Evolutionary conservation across 2,329 filamentous ascomycete genomes (phyloP), one percentile per base, ranked within the genome.

Genomic region (Colletotrichum sp.): DNA sequence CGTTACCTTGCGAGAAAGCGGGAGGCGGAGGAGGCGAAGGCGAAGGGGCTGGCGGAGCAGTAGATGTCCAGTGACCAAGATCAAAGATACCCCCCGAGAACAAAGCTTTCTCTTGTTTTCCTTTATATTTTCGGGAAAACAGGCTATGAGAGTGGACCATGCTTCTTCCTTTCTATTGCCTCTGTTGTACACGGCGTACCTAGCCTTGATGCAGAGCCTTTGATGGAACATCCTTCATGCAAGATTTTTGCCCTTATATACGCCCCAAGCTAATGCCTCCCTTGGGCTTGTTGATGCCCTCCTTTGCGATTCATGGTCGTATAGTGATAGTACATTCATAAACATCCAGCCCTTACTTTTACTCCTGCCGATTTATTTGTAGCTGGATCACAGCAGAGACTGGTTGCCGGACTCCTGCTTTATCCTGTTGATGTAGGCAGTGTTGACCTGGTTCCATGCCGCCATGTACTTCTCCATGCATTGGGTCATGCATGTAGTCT

Each of bases 381-480:
- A 18, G 7, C 18, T 30, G 30, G 8, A n/a, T 75, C 58, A 73
- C 60, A 66, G n/a, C 16, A 32, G 30, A 56, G 28, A 73, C 43
- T 58, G 76, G 78, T 83, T 84, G 72, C 78, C 80, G 71, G 86
- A 86, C 86, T 93, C 92, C 78, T 89, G 88, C 84, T 93, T 91
- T 84, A 92, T 84, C 79, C 91, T 89, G 77, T 85, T 84, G 81
- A 95, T 91, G 83, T 95, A 95, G 55, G 92, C 89, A 64, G 88
- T 84, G 86, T 93, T 94, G 81, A 95, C 92, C 77, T 90, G 87
- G 86, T 96, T 96, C 94, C 94, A 96, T 13, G 94, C 90, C 36
- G 89, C 87, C 89, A 96, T 95, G 88, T 96, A 96, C 85, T 96
- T 96, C 81, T 96, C 94, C 91, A 96, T 94, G 88, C 94, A 96